Base-by-base conservation (phyloP, 2,329 filamentous ascomycete genomes). In the Niveomyces coronatus region DNA sequence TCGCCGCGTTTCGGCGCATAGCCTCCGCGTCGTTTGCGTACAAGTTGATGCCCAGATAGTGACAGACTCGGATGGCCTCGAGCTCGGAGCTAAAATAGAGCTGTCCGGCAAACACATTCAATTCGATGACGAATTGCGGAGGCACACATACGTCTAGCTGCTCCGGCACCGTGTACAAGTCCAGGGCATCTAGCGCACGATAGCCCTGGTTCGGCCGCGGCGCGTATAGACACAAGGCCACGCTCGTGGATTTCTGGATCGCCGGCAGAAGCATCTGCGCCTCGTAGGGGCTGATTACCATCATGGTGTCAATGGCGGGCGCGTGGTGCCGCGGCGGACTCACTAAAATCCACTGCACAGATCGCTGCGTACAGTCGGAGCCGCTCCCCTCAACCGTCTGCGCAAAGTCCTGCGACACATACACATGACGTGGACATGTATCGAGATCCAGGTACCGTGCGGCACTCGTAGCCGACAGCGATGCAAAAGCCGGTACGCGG, bases 51-150 rank as follows among this genome's bases (percentile, higher is more conserved):
- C 74, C 70, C 0, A 82, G 55, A 27, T 65, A 67, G 1, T 59
- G 50, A 43, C 75, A 79, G 0, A 69, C 49, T 2, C 58, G 51
- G 0, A 52, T 45, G 44, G 85, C 85, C 36, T 82, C 69, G 0
- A 56, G 41, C 31, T 65, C 71, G 0, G 62, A 66, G 0, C 51
- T 54, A 9, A 85, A 59, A 46, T 85, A 85, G 0, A 85, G 61
- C 38, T 82, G 76, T 0, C 81, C 82, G 0, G 82, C 63, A 39
- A 86, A 85, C 0, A 85, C 55, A 28, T 81, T 79, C 0, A 85
- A 62, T 40, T 73, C 62, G 1, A 62, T 55, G 0, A 30, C 7
- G 14, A 3, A 20, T 23, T 22, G 22, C 2, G 9, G 3, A 15
- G 37, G 26, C 15, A 37, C 8, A 5, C 19, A 13, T 19, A 15